A percentile compares a stretch with the other conserved stretches of the same genome.
Conservation (phyloP, 768 basidiomycete genomes). For the Boletus reticuloceps region DNA sequence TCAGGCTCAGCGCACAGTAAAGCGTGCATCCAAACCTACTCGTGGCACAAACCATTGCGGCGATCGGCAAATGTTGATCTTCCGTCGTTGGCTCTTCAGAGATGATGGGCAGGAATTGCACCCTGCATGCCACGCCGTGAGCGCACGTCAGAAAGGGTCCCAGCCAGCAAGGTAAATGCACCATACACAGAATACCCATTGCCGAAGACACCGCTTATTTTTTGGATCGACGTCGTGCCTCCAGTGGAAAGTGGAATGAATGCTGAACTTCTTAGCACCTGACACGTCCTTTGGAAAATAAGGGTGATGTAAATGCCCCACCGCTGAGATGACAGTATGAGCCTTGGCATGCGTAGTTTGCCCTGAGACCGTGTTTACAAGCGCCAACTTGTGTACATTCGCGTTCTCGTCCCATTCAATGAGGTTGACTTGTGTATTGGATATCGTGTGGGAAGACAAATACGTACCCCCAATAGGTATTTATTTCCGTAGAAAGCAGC, state of each 20-base stretch:
- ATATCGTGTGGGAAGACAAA: slow-evolving; percentile 39
- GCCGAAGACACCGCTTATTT: slow-evolving; percentile 59
- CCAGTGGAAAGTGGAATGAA: slow-evolving; percentile 57
- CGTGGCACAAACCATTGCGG: slow-evolving; percentile 49
- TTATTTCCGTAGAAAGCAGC: not conserved
- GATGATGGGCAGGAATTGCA: slow-evolving; percentile 59
- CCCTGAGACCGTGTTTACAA: slow-evolving; percentile 35
- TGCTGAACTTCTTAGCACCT: slow-evolving; percentile 41
- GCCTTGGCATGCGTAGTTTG: slow-evolving; percentile 20
- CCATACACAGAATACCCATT: slow-evolving; percentile 61
- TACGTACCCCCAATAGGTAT: slow-evolving; percentile 38
- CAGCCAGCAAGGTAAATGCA: slow-evolving; percentile 6
- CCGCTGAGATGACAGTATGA: slow-evolving; percentile 1
- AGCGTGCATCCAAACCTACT: slow-evolving; percentile 33
- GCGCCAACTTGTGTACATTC: slow-evolving; percentile 41
- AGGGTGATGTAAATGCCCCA: slow-evolving; percentile 1
- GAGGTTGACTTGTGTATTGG: slow-evolving; percentile 31
- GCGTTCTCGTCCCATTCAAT: slow-evolving; percentile 45
- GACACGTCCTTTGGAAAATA: not conserved
- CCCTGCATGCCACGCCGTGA: slow-evolving; percentile 34
- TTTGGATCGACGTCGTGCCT: slow-evolving; percentile 49
- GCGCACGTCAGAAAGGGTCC: slow-evolving; percentile 3
- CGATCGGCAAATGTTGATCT: slow-evolving; percentile 57
- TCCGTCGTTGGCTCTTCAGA: slow-evolving; percentile 46
- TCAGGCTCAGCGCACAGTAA: not conserved